These are phyloP conservation scores for Hypoxylon sp. DNA, from an alignment of 2,329 filamentous ascomycete genomes.

Conservation along the genomic window DNA sequence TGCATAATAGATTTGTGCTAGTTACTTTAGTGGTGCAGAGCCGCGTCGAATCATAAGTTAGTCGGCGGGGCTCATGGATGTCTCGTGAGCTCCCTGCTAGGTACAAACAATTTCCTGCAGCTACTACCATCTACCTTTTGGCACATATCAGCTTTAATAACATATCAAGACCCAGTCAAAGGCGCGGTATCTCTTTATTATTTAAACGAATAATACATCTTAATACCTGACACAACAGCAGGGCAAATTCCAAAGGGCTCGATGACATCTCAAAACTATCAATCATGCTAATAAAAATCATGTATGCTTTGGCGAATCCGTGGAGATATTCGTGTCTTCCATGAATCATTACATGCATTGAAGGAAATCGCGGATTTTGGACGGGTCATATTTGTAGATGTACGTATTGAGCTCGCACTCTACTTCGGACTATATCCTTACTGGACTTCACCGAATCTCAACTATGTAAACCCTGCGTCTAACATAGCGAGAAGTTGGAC, in stretches of 20 bases:
- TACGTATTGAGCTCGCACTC: constrained; percentile 1
- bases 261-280: background rate
- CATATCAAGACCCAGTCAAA: background rate
- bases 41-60: constrained; percentile 36
- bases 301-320: background rate
- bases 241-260: background rate
- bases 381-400: background rate
- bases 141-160: background rate
- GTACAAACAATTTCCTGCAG: constrained; percentile 5
- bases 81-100: constrained; percentile 34
- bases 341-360: background rate
- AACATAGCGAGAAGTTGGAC: background rate
- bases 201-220: too few relatives aligned
- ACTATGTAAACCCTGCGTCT: too few relatives aligned
- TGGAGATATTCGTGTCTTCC: background rate
- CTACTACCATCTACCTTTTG: background rate
- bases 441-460: background rate
- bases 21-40: constrained; percentile 28
- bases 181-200: too few relatives aligned
- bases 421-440: constrained; percentile 18
- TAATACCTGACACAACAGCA: background rate
- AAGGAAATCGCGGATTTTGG: constrained; percentile 13
- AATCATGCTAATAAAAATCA: background rate
- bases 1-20: constrained; percentile 39
- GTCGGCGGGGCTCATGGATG: constrained; percentile 33